Conservation (phyloP, 768 basidiomycete genomes). For the Cystobasidium onofrii region DNA sequence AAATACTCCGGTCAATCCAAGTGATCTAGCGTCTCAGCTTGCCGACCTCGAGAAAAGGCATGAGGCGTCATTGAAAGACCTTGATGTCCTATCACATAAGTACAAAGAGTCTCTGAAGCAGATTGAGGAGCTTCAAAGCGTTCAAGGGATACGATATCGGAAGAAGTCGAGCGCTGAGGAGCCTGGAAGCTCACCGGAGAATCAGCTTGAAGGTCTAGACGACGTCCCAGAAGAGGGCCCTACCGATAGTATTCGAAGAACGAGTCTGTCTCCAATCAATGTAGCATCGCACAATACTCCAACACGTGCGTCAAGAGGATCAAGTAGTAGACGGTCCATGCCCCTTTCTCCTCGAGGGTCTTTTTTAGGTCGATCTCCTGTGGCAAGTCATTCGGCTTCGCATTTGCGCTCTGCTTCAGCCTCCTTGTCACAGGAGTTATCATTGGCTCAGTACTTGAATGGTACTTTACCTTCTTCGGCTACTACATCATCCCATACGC, state of each 20-base stretch:
- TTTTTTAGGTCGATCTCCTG: conserved; percentile 41
- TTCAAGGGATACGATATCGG: not conserved
- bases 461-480: conserved; percentile 37
- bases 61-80: conserved; percentile 66
- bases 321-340: conserved; percentile 37
- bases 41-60: conserved; percentile 71
- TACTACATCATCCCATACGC: conserved; percentile 13
- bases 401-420: conserved; percentile 66
- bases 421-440: conserved; percentile 84
- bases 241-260: not conserved
- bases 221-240: conserved; percentile 11
- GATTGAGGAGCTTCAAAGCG: conserved; percentile 74
- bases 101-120: conserved; percentile 82
- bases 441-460: conserved; percentile 47
- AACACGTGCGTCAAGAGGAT: conserved; percentile 33
- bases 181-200: not conserved
- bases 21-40: conserved; percentile 56
- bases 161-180: not conserved
- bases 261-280: conserved; percentile 9
- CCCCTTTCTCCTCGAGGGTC: conserved; percentile 38
- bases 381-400: conserved; percentile 49
- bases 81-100: conserved; percentile 67
- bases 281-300: not conserved
- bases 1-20: conserved; percentile 37
- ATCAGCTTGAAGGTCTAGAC: not conserved